phyloP scores from a whole-genome alignment of 768 basidiomycete species.

The Suillus bovinus region DNA sequence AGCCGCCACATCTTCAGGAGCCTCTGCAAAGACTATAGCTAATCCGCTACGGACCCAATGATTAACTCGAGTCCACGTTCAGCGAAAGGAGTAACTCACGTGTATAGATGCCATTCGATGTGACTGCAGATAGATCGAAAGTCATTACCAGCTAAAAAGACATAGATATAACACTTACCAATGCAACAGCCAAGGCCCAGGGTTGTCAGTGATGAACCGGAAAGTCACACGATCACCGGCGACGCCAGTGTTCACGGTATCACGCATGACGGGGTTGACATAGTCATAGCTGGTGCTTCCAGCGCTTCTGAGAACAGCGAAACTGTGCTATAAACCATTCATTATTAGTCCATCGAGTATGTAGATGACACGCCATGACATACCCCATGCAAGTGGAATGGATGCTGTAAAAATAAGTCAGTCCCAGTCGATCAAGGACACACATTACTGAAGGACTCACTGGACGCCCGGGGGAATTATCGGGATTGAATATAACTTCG shows the following conservation, averaged over 20 bases:
- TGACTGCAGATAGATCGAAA: not conserved
- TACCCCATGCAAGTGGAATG: slow-evolving; percentile 23
- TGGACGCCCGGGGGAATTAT: slow-evolving; percentile 7
- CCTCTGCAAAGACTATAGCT: not conserved
- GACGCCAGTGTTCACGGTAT: not conserved
- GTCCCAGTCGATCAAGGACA: not conserved
- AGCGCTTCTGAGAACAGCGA: not conserved
- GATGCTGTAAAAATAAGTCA: slow-evolving; percentile 20
- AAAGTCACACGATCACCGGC: not conserved
- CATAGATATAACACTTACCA: not conserved
- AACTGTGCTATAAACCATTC: not conserved
- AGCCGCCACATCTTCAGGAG: not conserved
- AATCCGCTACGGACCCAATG: not conserved
- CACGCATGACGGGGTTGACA: not conserved
- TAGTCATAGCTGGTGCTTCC: not conserved
- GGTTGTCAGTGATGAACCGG: slow-evolving; percentile 1
- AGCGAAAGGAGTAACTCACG: not conserved
- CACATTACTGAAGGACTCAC: slow-evolving; percentile 2
- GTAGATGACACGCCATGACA: not conserved
- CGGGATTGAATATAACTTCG: slow-evolving; percentile 33
- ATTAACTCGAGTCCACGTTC: not conserved
- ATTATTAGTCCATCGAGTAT: not conserved
- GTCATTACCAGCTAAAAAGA: not conserved
- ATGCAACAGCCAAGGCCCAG: not conserved
- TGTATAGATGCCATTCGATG: not conserved